Evolutionary conservation across 805 yeast species (phyloP), one percentile per base, ranked within the genome.

Genomic region (Cyberlindnera lachancei): DNA sequence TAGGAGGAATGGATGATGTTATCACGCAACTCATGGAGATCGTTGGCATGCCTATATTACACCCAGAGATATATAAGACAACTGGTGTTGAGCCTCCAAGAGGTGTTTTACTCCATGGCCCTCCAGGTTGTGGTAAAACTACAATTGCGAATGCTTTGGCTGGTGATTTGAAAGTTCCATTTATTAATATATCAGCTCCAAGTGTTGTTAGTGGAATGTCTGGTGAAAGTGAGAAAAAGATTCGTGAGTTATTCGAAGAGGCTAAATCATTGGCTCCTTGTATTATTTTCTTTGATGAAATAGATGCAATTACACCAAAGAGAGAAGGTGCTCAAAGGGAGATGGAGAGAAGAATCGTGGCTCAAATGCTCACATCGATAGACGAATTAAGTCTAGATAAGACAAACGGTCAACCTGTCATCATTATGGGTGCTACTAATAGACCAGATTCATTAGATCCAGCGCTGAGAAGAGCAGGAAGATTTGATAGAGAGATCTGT

Each of bases 111-210:
- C 59, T 92, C n/a, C 94, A 88, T 56, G 98, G 98, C 0, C 98
- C 98, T 0, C 98, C 97, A 2, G 98, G 98, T 12, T 92, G 98
- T 64, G 98, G 98, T 55, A 92, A 92, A 50, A 92, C 98, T 0
- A 80, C 95, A 26, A 78, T 92, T 33, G 98, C 98, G 4, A 87
- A 87, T 56, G 96, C 97, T 0, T 63, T 92, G 15, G 98, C 98
- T 2, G 95, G 95, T 18, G 95, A 90, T 51, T 66, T 92, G 20
- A 82, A 86, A 45, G 95, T 92, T 0, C 96, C 97, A 0, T 92
- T 92, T 52, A 75, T 92, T 13, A 79, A 82, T 27, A 69, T 92
- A 1, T 82, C 95, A 18, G 97, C 98, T 0, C 98, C 98, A 1
- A 80, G 95, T 3, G 85, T 92, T 7, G 97, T 92, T 0, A 84